Conservation (phyloP, 73 alveolate species). For the Paramecium tetraurelia region DNA sequence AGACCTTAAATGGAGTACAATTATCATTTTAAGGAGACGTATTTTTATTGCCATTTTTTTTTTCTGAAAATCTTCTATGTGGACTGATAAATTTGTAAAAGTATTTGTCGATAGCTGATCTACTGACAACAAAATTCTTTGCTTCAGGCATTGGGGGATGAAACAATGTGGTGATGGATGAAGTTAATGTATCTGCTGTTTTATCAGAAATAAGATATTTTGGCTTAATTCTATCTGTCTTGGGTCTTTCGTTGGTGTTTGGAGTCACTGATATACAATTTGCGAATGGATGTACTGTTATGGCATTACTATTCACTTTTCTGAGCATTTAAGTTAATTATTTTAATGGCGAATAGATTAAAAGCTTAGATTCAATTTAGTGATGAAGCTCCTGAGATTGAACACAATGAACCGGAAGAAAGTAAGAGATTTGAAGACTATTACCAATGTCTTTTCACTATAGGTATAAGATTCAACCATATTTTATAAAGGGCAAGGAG, state of each 20-base stretch:
- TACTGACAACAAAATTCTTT: neutral
- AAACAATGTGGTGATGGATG: slow-evolving; percentile 16
- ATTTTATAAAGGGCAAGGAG: slow-evolving; percentile 25
- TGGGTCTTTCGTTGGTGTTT: neutral
- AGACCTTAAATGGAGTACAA: neutral
- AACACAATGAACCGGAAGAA: neutral
- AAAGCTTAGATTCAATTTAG: neutral
- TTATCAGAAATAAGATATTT: neutral
- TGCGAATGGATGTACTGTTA: neutral
- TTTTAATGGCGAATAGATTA: neutral
- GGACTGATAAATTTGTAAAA: neutral
- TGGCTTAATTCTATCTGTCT: neutral
- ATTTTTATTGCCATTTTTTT: neutral
- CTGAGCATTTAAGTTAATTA: neutral
- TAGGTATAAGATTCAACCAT: neutral
- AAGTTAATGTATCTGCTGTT: neutral
- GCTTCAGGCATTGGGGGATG: neutral
- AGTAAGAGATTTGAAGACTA: neutral
- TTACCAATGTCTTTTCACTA: neutral
- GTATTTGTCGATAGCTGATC: neutral
- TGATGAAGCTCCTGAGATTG: neutral
- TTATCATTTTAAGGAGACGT: neutral
- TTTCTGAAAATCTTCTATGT: neutral
- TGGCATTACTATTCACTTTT: neutral
- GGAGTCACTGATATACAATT: neutral